phyloP scores from a whole-genome alignment of 169 alveolate species.

The Eimeria necatrix region DNA sequence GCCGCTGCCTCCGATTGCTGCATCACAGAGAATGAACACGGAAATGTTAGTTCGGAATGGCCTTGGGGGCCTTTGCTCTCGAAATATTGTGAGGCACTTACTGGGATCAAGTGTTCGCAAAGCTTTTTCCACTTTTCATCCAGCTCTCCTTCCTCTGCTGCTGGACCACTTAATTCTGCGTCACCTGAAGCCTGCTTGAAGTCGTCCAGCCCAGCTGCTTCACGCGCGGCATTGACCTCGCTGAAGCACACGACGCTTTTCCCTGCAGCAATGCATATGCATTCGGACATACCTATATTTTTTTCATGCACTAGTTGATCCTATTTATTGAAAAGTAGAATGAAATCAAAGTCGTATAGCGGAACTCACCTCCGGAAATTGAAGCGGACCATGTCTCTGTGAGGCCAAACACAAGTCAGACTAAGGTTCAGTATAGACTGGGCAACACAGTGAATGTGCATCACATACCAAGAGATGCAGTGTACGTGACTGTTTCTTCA shows the following conservation, averaged over 20 bases:
- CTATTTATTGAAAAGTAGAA: no score
- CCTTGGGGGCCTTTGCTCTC: not conserved
- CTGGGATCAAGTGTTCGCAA: not conserved
- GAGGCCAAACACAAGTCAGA: not conserved
- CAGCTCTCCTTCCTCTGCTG: not conserved
- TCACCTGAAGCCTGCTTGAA: not conserved
- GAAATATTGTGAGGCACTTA: not conserved
- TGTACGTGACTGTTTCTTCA: not conserved
- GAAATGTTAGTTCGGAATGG: not conserved
- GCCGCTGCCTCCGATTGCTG: not conserved
- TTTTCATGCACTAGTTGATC: not conserved
- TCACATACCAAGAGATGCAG: not conserved
- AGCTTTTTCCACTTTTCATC: not conserved
- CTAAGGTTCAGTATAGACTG: no score
- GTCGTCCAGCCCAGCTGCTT: not conserved
- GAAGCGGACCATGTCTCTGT: not conserved
- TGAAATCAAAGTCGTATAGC: no score
- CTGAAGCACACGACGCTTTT: not conserved
- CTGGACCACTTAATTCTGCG: not conserved
- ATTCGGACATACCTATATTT: not conserved
- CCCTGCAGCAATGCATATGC: not conserved
- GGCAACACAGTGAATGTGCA: no score
- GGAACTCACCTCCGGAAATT: no score
- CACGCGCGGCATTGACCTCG: conserved; percentile 1
- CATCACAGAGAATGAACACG: not conserved